Evolutionary conservation across 2,329 filamentous ascomycete species (phyloP).

Genomic region (Talaromyces albobiverticillius): DNA sequence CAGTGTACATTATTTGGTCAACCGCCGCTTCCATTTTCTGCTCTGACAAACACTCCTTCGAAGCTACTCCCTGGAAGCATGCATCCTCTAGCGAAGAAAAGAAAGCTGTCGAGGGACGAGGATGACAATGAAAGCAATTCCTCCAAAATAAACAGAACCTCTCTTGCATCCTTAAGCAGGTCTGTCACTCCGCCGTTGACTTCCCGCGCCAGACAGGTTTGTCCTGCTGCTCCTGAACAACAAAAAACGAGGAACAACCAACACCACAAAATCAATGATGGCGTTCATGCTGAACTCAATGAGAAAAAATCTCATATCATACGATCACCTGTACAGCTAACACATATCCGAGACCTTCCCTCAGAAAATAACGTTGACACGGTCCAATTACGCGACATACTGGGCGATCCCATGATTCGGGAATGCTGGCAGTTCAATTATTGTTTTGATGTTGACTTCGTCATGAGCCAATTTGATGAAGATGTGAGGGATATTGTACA

Average conservation of each 20-base stretch:
- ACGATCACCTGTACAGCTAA: constrained; percentile 69
- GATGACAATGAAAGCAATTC: not conserved
- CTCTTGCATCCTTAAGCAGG: constrained; percentile 28
- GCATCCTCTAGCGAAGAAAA: not conserved
- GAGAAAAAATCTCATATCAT: constrained; percentile 26
- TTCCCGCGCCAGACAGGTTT: constrained; percentile 3
- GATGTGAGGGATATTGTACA: constrained; percentile 53
- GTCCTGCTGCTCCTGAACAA: not conserved
- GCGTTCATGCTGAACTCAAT: not conserved
- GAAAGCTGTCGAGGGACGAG: not conserved
- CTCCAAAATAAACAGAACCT: not conserved
- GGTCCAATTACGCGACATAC: constrained; percentile 63
- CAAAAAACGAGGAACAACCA: not conserved
- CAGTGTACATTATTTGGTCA: no score
- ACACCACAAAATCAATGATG: not conserved
- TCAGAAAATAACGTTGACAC: constrained; percentile 62
- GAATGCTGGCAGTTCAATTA: constrained; percentile 60
- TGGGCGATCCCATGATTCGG: constrained; percentile 71
- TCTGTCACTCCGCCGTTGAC: constrained; percentile 28
- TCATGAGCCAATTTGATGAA: constrained; percentile 58
- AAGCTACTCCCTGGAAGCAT: not conserved
- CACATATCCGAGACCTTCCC: constrained; percentile 64
- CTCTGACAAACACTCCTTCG: no score
- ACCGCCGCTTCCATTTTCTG: no score
- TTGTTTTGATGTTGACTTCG: constrained; percentile 56